phyloP scores from a whole-genome alignment of 2,329 filamentous ascomycete species.

The Bipolaris victoriae region DNA sequence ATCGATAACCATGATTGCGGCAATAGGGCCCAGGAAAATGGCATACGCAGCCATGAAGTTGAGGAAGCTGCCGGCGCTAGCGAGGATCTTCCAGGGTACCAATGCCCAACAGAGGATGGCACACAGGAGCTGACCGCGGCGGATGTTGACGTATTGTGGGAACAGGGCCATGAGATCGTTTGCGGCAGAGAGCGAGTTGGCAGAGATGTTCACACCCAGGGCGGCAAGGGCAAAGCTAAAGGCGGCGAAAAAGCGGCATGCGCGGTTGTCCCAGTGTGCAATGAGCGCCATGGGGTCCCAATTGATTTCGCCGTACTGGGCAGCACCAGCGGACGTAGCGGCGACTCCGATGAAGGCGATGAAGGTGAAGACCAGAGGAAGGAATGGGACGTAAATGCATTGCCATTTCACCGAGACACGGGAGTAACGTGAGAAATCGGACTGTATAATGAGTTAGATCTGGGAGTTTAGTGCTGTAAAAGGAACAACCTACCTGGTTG shows the following conservation, averaged over 20 bases:
- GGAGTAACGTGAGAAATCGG: slow-evolving; percentile 64
- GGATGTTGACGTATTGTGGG: slow-evolving; percentile 61
- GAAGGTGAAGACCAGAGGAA: slow-evolving; percentile 61
- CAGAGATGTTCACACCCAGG: slow-evolving; percentile 61
- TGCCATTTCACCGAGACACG: slow-evolving; percentile 58
- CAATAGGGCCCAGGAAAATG: slow-evolving; percentile 69
- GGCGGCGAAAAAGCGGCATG: slow-evolving; percentile 51
- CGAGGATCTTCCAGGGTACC: slow-evolving; percentile 57
- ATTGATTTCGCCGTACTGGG: slow-evolving; percentile 56
- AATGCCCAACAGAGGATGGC: slow-evolving; percentile 53
- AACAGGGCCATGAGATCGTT: slow-evolving; percentile 61
- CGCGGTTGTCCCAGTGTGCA: slow-evolving; percentile 47
- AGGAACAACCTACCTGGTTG: slow-evolving; percentile 49
- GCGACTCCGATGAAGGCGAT: slow-evolving; percentile 64
- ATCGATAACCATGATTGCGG: slow-evolving; percentile 65
- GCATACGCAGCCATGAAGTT: slow-evolving; percentile 71
- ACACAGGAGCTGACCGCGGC: slow-evolving; percentile 56
- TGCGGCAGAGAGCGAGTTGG: slow-evolving; percentile 60
- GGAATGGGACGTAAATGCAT: slow-evolving; percentile 57
- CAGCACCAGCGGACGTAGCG: slow-evolving; percentile 61
- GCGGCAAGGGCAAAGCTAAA: slow-evolving; percentile 57
- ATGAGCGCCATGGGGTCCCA: slow-evolving; percentile 55
- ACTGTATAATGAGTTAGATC: slow-evolving; percentile 46
- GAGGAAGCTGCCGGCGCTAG: slow-evolving; percentile 50
- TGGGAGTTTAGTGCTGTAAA: not conserved